A percentile compares a stretch with the other conserved stretches of the same genome.
phyloP scores from a whole-genome alignment of 2,329 filamentous ascomycete genomes.

The Grosmannia serpens region DNA sequence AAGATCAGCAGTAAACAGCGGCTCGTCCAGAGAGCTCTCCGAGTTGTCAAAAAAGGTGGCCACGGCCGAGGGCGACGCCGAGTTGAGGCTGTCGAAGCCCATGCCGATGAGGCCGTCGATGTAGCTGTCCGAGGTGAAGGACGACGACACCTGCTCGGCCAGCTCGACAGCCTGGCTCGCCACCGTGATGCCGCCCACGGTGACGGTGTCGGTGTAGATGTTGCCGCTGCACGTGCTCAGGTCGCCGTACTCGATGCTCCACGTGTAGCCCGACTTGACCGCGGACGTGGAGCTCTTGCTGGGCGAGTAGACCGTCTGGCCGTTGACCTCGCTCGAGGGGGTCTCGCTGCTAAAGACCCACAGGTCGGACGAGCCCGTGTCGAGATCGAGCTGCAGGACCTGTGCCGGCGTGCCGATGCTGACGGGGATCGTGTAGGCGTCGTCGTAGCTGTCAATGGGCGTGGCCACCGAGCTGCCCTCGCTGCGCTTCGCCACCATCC shows the following conservation, averaged over 20 bases:
- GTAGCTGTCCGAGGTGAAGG: slow-evolving; percentile 25
- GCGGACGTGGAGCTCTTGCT: slow-evolving; percentile 24
- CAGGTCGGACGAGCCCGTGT: slow-evolving; percentile 58
- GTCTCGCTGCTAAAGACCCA: slow-evolving; percentile 32
- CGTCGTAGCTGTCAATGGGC: slow-evolving; percentile 34
- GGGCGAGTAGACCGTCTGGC: slow-evolving; percentile 26
- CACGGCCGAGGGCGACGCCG: slow-evolving; percentile 26
- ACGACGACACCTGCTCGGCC: slow-evolving; percentile 26
- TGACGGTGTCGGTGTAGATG: slow-evolving; percentile 30
- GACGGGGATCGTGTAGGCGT: slow-evolving; percentile 45
- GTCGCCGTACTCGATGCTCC: slow-evolving; percentile 31
- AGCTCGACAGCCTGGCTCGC: slow-evolving; percentile 30
- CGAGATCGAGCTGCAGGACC: slow-evolving; percentile 51
- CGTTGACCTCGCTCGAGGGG: slow-evolving; percentile 19
- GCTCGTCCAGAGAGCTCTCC: slow-evolving; percentile 16
- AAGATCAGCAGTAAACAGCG: slow-evolving; percentile 22
- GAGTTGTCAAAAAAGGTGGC: slow-evolving; percentile 29
- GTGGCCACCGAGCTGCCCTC: slow-evolving; percentile 23
- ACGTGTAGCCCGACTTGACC: slow-evolving; percentile 20
- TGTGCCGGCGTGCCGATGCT: slow-evolving; percentile 41
- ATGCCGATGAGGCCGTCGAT: slow-evolving; percentile 33
- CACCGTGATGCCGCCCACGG: slow-evolving; percentile 29
- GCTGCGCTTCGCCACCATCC: slow-evolving; percentile 10
- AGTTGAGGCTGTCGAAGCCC: slow-evolving; percentile 31
- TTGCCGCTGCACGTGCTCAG: slow-evolving; percentile 27